phyloP scores from a whole-genome alignment of 257 asterid genomes.

The Lantana camara region DNA sequence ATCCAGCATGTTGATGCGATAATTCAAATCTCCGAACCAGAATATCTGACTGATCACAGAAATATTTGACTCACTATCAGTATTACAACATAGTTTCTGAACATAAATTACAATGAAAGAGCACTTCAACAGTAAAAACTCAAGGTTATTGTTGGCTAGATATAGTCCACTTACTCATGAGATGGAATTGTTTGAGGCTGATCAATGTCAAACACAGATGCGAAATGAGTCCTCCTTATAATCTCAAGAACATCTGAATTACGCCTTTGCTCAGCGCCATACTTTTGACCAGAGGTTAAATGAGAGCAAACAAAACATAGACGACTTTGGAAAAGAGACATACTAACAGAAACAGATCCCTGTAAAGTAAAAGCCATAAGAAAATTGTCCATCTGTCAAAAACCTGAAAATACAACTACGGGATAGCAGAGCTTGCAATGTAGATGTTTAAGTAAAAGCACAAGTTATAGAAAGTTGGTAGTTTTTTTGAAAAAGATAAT shows the following conservation, averaged over 20 bases:
- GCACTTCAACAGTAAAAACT: neutral
- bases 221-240: conserved; percentile 74
- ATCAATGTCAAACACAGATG: conserved; percentile 67
- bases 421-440: neutral
- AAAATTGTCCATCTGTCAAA: conserved; percentile 2
- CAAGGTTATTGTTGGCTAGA: neutral
- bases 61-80: conserved; percentile 18
- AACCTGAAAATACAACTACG: neutral
- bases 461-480: no score
- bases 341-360: conserved; percentile 96
- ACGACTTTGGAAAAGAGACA: conserved; percentile 82
- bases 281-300: conserved; percentile 81
- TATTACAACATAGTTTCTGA: neutral
- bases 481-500: no score
- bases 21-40: conserved; percentile 98
- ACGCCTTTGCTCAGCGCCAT: conserved; percentile 77
- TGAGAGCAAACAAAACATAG: conserved; percentile 96
- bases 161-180: conserved; percentile 70
- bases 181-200: conserved; percentile 87
- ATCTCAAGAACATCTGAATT: conserved; percentile 81
- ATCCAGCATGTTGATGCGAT: conserved; percentile 75
- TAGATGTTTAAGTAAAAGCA: no score
- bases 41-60: conserved; percentile 77
- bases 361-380: conserved; percentile 34
- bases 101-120: neutral